Conservation (phyloP, 257 asterid genomes). For the Sherardia arvensis region DNA sequence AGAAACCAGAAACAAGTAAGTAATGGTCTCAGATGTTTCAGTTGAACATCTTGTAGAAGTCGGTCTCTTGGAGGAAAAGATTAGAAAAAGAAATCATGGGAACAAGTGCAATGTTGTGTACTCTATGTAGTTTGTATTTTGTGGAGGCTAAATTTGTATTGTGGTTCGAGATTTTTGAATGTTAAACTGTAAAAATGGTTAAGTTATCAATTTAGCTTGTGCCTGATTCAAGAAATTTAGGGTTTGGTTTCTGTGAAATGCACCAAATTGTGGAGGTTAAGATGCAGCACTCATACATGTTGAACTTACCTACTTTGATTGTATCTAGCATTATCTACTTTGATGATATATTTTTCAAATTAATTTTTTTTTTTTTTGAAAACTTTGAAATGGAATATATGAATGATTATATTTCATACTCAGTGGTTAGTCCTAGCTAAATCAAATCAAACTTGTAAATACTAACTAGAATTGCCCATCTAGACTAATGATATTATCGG, state of each 20-base stretch:
- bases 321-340: no score
- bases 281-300: no score
- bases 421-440: no score
- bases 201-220: neutral
- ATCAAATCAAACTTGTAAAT: no score
- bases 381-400: no score
- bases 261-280: neutral
- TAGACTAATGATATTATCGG: no score
- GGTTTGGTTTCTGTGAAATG: neutral
- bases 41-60: neutral
- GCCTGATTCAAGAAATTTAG: neutral
- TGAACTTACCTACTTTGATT: no score
- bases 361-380: no score
- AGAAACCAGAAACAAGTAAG: slow-evolving; percentile 18
- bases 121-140: neutral
- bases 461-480: no score
- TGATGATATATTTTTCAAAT: no score
- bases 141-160: neutral
- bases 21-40: neutral
- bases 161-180: neutral
- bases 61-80: neutral
- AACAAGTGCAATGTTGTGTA: neutral
- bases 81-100: neutral
- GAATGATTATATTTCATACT: no score
- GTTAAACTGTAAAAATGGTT: slow-evolving; percentile 14